Evolutionary conservation across 305 asterid genomes (phyloP).

Genomic region (Fraxinus albicans): DNA sequence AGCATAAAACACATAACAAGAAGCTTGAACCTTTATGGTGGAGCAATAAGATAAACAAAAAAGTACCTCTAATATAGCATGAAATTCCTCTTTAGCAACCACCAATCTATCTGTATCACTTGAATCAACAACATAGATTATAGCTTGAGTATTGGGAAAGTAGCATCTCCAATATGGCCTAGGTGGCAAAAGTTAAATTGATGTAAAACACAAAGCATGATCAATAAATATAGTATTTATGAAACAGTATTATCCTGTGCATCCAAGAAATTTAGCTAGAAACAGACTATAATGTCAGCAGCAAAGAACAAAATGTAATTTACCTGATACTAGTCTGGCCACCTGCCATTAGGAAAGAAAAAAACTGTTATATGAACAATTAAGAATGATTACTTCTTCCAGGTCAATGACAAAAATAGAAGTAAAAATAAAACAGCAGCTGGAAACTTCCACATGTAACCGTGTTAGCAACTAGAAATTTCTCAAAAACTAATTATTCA

Average conservation of each 20-base stretch:
- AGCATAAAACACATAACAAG: not conserved
- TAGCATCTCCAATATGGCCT: constrained; percentile 99
- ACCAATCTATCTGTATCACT: constrained; percentile 94
- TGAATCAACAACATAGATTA: constrained; percentile 95
- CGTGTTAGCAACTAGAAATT: not conserved
- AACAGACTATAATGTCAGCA: constrained; percentile 4
- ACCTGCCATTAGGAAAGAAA: constrained; percentile 56
- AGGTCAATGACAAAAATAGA: not conserved
- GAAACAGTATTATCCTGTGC: not conserved
- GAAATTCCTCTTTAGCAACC: constrained; percentile 94
- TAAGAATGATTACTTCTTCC: not conserved
- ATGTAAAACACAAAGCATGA: not conserved
- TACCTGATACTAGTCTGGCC: constrained; percentile 99
- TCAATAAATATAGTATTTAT: not conserved
- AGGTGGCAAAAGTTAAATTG: not conserved
- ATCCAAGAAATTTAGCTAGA: not conserved
- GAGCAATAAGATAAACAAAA: not conserved
- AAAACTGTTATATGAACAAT: constrained; percentile 12
- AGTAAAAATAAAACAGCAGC: not conserved
- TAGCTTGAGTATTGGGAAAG: constrained; percentile 97
- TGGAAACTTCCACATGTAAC: not conserved
- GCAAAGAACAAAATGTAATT: constrained; percentile 22
- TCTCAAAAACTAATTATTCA: not conserved
- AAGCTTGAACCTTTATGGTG: not conserved
- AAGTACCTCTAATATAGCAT: constrained; percentile 86